phyloP scores from a whole-genome alignment of 768 basidiomycete genomes.

The Favolaschia claudopus region DNA sequence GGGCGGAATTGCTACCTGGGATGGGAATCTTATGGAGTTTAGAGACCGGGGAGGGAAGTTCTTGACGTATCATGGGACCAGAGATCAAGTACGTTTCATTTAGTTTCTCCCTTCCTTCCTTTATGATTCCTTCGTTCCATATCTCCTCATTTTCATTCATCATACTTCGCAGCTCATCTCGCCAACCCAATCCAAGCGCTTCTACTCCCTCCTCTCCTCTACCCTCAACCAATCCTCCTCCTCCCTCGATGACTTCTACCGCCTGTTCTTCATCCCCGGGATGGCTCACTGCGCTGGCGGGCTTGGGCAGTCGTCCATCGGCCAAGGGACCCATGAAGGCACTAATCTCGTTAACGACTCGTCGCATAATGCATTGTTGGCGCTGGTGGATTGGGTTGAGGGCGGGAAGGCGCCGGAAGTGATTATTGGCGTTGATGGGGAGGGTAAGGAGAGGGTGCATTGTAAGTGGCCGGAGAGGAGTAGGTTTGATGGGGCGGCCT shows the following conservation, averaged over 20 bases:
- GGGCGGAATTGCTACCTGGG: slow-evolving; percentile 17
- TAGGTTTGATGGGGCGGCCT: slow-evolving; percentile 5
- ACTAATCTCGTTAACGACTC: slow-evolving; percentile 12
- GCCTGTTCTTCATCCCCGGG: slow-evolving; percentile 33
- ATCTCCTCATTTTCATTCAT: neutral
- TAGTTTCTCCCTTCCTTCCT: no score
- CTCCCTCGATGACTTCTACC: slow-evolving; percentile 31
- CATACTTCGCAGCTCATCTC: slow-evolving; percentile 15
- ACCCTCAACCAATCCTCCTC: slow-evolving; percentile 24
- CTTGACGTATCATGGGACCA: slow-evolving; percentile 30
- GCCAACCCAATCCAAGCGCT: slow-evolving; percentile 24
- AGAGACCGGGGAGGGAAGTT: slow-evolving; percentile 30
- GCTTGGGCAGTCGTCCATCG: slow-evolving; percentile 17
- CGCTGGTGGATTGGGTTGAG: slow-evolving; percentile 20
- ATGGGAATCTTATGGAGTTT: slow-evolving; percentile 26
- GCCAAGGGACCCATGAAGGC: slow-evolving; percentile 7
- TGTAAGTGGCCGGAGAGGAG: slow-evolving; percentile 12
- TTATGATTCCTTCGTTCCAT: no score
- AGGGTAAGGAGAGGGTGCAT: neutral
- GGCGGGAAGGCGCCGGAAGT: slow-evolving; percentile 4
- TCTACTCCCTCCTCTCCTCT: slow-evolving; percentile 26
- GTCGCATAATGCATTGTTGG: slow-evolving; percentile 13
- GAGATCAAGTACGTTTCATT: slow-evolving; percentile 21
- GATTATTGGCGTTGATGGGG: slow-evolving; percentile 4
- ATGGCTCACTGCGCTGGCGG: slow-evolving; percentile 33